Percentiles rank a stretch among this genome's conserved stretches.
phyloP scores from a whole-genome alignment of 2,329 filamentous ascomycete species.

The Leptographium lundbergii region DNA sequence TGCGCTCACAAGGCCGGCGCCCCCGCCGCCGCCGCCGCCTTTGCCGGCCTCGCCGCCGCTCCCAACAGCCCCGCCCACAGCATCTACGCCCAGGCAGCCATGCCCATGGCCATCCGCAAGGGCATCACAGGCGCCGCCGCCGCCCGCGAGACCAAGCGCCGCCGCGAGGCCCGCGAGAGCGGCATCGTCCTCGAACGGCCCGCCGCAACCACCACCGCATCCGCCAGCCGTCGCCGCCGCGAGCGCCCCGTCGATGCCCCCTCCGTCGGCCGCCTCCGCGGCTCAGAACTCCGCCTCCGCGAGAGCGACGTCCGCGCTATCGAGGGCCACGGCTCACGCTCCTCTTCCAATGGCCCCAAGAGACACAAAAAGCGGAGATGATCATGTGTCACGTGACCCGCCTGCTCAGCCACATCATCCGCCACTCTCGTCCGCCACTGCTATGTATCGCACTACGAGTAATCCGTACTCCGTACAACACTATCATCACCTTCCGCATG shows the following conservation, averaged over 20 bases:
- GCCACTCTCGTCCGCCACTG: too few species aligned
- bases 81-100: constrained; percentile 65
- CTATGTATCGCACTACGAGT: too few species aligned
- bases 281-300: constrained; percentile 68
- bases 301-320: constrained; percentile 64
- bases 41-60: constrained; percentile 66
- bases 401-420: not conserved
- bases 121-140: constrained; percentile 63
- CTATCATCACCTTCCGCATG: not conserved
- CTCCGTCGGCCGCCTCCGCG: constrained; percentile 65
- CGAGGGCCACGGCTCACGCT: constrained; percentile 33
- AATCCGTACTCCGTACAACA: too few species aligned
- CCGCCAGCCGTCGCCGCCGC: constrained; percentile 21
- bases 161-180: constrained; percentile 75
- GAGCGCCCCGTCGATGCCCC: constrained; percentile 51
- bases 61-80: constrained; percentile 46
- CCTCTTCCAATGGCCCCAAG: constrained; percentile 16
- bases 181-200: constrained; percentile 71
- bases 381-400: not conserved
- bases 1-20: constrained; percentile 69
- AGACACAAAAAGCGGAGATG: constrained; percentile 14
- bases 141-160: constrained; percentile 54
- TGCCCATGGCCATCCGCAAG: constrained; percentile 78
- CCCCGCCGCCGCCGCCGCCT: constrained; percentile 23
- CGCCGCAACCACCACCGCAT: constrained; percentile 16